phyloP scores from a whole-genome alignment of 2,329 filamentous ascomycete species.

The Neofusicoccum cordaticola region DNA sequence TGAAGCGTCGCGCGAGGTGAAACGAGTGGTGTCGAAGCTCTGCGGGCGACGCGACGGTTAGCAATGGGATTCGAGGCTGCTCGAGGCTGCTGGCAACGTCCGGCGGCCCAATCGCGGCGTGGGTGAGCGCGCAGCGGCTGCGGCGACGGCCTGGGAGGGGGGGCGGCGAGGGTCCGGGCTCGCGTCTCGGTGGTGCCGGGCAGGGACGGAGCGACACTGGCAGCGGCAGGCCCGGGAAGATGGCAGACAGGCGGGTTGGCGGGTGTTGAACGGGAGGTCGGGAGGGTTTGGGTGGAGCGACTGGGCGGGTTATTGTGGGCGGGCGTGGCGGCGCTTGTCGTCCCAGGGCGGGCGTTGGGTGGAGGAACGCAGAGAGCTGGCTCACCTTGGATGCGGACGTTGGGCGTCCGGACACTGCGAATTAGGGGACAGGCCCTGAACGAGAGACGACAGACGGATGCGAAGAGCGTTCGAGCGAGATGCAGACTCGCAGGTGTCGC shows the following conservation, averaged over 20 bases:
- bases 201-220: neutral
- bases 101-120: neutral
- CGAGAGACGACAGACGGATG: slow-evolving; percentile 12
- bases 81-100: neutral
- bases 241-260: neutral
- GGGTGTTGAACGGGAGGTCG: neutral
- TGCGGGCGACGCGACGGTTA: neutral
- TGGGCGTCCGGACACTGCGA: neutral
- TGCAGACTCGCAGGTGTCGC: slow-evolving; percentile 4
- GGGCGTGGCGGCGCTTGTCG: neutral
- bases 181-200: neutral
- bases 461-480: slow-evolving; percentile 7
- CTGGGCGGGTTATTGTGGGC: slow-evolving; percentile 10
- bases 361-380: neutral
- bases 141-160: neutral
- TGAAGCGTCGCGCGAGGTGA: neutral
- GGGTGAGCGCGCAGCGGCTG: neutral
- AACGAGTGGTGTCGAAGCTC: slow-evolving; percentile 10
- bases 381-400: neutral
- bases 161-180: neutral
- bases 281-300: neutral
- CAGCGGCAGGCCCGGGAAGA: neutral
- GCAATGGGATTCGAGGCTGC: neutral
- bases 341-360: neutral
- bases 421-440: slow-evolving; percentile 12